Evolutionary conservation across 768 basidiomycete species (phyloP).

Genomic region (Gyrodon lividus): DNA sequence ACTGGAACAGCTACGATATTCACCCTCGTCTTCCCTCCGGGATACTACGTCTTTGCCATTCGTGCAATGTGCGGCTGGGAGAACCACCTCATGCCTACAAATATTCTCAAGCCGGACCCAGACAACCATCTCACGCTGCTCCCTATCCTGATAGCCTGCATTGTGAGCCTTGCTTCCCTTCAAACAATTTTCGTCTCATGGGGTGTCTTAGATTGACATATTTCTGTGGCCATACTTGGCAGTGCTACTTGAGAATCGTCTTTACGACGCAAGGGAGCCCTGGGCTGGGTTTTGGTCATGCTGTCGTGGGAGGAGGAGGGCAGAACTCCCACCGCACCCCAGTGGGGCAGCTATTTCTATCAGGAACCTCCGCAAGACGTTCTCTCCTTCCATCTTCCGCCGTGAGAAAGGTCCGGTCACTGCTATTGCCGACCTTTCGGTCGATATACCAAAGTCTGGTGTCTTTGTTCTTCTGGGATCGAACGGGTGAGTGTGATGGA

Average conservation of each 20-base stretch:
- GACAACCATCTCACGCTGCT: conserved; percentile 54
- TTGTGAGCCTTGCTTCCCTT: conserved; percentile 44
- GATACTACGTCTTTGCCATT: conserved; percentile 71
- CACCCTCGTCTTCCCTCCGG: conserved; percentile 71
- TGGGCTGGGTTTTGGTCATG: conserved; percentile 25
- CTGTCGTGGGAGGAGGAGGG: conserved; percentile 13
- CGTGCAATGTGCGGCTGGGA: conserved; percentile 71
- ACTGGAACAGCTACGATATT: conserved; percentile 57
- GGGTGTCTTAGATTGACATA: conserved; percentile 52
- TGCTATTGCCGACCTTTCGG: conserved; percentile 63
- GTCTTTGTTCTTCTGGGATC: conserved; percentile 79
- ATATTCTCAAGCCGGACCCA: conserved; percentile 58
- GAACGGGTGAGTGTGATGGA: conserved; percentile 50
- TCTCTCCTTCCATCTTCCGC: conserved; percentile 47
- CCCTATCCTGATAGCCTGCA: conserved; percentile 59
- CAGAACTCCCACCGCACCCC: conserved; percentile 27
- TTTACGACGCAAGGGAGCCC: conserved; percentile 59
- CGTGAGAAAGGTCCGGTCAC: conserved; percentile 49
- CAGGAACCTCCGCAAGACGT: conserved; percentile 58
- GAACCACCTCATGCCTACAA: conserved; percentile 51
- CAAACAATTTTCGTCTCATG: not conserved
- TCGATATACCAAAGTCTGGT: conserved; percentile 68
- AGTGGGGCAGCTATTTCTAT: conserved; percentile 59
- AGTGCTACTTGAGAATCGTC: conserved; percentile 50
- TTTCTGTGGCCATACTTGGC: conserved; percentile 76